These are phyloP conservation scores for Saccharomycopsis synnaedendra DNA, from an alignment of 805 yeast species.

Conservation along the genomic window DNA sequence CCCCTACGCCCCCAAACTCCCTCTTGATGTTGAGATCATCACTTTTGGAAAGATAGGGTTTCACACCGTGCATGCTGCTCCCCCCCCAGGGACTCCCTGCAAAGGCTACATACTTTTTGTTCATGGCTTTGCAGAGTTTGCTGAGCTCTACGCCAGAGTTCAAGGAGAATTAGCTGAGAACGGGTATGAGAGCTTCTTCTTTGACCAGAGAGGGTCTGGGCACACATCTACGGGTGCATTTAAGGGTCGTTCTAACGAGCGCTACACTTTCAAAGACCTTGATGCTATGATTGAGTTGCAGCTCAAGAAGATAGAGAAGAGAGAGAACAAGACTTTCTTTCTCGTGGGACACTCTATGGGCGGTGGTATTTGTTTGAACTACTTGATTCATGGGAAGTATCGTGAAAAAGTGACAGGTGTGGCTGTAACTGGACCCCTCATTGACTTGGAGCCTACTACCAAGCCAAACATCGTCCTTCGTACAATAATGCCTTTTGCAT, in stretches of 20 bases:
- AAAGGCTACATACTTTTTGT: constrained; percentile 49
- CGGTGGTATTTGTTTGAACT: constrained; percentile 58
- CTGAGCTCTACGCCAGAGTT: constrained; percentile 35
- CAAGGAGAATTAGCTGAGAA: constrained; percentile 38
- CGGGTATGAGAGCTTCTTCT: constrained; percentile 59
- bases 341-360: constrained; percentile 76
- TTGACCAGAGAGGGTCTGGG: constrained; percentile 72
- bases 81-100: constrained; percentile 23
- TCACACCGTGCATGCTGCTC: constrained; percentile 16
- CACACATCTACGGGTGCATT: constrained; percentile 42
- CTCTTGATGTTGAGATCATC: background rate
- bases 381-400: constrained; percentile 44
- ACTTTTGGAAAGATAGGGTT: constrained; percentile 4
- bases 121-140: constrained; percentile 64
- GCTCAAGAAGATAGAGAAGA: constrained; percentile 19
- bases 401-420: constrained; percentile 35
- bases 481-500: constrained; percentile 29
- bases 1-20: constrained; percentile 1
- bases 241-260: constrained; percentile 48
- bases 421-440: constrained; percentile 47
- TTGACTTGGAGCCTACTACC: constrained; percentile 45
- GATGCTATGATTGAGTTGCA: constrained; percentile 38
- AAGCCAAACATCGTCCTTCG: constrained; percentile 38
- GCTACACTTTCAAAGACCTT: constrained; percentile 45
- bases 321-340: constrained; percentile 30